Evolutionary conservation across 306 rosid genomes (phyloP).

Genomic region (Cucurbita pepo): DNA sequence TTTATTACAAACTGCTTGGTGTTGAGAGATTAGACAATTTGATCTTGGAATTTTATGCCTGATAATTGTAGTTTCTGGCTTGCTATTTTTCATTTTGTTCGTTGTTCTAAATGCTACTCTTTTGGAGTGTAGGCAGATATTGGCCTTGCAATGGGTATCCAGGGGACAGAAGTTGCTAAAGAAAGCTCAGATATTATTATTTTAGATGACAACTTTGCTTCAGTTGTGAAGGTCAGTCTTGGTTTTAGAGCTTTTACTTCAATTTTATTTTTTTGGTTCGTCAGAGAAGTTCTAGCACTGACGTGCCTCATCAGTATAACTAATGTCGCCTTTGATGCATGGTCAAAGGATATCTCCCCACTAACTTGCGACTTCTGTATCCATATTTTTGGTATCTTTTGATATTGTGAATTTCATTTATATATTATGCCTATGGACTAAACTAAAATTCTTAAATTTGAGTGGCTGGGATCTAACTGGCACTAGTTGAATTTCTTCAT

Average conservation of each 20-base stretch:
- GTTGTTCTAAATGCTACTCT: background rate
- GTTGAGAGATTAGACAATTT: background rate
- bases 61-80: background rate
- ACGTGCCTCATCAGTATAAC: background rate
- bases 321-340: background rate
- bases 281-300: background rate
- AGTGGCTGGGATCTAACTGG: background rate
- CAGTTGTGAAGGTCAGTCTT: constrained; percentile 65
- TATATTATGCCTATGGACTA: background rate
- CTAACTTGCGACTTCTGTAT: background rate
- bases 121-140: constrained; percentile 58
- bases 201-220: constrained; percentile 83
- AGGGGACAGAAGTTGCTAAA: constrained; percentile 87
- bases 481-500: background rate
- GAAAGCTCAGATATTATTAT: constrained; percentile 86
- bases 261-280: background rate
- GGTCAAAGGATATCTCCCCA: background rate
- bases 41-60: background rate
- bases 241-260: background rate
- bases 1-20: background rate
- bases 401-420: background rate
- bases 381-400: background rate
- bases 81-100: background rate
- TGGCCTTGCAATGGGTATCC: constrained; percentile 87
- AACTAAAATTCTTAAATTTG: background rate